A percentile compares a stretch with the other conserved stretches of the same genome.
Evolutionary conservation across 805 yeast species (phyloP).

Genomic region (Candida nemodendra): DNA sequence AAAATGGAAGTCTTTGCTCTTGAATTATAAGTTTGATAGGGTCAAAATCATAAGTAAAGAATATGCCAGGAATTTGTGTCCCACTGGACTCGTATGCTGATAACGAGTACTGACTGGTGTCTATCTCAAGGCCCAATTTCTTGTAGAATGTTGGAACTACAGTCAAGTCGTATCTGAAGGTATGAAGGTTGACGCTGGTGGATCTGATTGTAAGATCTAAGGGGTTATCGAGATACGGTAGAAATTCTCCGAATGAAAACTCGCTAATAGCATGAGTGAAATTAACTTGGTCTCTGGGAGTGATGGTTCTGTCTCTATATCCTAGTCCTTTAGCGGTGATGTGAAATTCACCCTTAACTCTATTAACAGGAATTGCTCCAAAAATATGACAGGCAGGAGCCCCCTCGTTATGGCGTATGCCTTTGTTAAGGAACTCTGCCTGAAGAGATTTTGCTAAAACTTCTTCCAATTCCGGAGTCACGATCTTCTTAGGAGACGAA

Average conservation of each 20-base stretch:
- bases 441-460: constrained; percentile 63
- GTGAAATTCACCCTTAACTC: constrained; percentile 82
- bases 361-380: constrained; percentile 81
- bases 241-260: constrained; percentile 87
- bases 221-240: constrained; percentile 85
- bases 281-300: constrained; percentile 54
- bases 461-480: constrained; percentile 64
- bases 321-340: constrained; percentile 78
- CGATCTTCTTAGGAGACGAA: constrained; percentile 43
- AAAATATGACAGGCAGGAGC: constrained; percentile 83
- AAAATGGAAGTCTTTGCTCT: constrained; percentile 73
- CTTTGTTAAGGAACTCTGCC: constrained; percentile 56
- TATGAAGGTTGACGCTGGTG: constrained; percentile 47
- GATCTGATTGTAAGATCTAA: constrained; percentile 70
- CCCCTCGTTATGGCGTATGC: constrained; percentile 45
- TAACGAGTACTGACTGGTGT: constrained; percentile 84
- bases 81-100: constrained; percentile 39
- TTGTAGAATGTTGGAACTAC: constrained; percentile 83
- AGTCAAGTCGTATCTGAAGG: constrained; percentile 64
- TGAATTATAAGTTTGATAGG: constrained; percentile 69
- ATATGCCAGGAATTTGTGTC: constrained; percentile 67
- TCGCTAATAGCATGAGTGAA: constrained; percentile 85
- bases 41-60: constrained; percentile 83
- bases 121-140: constrained; percentile 66
- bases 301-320: constrained; percentile 47